Conservation (phyloP, 1,139 yeast genomes). For the Kodamaea derodonti region DNA sequence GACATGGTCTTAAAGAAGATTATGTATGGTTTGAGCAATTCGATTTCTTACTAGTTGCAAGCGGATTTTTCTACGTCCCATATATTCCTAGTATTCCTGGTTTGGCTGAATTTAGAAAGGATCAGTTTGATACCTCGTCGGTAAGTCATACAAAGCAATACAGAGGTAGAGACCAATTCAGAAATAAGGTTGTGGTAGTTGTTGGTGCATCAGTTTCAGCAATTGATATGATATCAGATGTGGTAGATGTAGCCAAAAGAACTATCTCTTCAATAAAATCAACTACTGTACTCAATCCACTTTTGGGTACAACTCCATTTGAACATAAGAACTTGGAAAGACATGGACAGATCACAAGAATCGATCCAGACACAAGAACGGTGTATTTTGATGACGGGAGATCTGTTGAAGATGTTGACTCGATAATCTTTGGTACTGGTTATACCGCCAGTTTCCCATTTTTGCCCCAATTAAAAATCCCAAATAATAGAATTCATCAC, state of each 20-base stretch:
- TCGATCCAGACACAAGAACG: constrained; percentile 18
- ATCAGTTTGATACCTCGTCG: constrained; percentile 14
- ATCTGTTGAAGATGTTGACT: constrained; percentile 27
- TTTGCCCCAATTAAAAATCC: constrained; percentile 25
- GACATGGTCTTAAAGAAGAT: constrained; percentile 11
- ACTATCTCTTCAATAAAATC: constrained; percentile 15
- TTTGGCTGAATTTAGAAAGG: constrained; percentile 32
- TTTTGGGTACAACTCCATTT: constrained; percentile 11
- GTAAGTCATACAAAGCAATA: constrained; percentile 15
- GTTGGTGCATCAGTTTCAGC: constrained; percentile 29
- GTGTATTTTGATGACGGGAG: constrained; percentile 30
- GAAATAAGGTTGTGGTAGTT: constrained; percentile 36
- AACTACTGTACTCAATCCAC: constrained; percentile 5
- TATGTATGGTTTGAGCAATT: constrained; percentile 19
- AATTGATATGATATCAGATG: constrained; percentile 14
- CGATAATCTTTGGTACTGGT: constrained; percentile 46
- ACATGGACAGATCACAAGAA: constrained; percentile 11
- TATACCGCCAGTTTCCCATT: constrained; percentile 43
- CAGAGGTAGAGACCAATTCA: constrained; percentile 18
- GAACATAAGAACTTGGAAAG: constrained; percentile 15
- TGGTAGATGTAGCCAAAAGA: constrained; percentile 10
- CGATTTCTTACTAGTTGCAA: constrained; percentile 45
- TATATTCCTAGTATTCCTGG: constrained; percentile 43
- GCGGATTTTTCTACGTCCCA: constrained; percentile 47
- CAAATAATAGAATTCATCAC: constrained; percentile 31